phyloP scores from a whole-genome alignment of 495 filamentous ascomycete species.

The Wilcoxina mikolae region DNA sequence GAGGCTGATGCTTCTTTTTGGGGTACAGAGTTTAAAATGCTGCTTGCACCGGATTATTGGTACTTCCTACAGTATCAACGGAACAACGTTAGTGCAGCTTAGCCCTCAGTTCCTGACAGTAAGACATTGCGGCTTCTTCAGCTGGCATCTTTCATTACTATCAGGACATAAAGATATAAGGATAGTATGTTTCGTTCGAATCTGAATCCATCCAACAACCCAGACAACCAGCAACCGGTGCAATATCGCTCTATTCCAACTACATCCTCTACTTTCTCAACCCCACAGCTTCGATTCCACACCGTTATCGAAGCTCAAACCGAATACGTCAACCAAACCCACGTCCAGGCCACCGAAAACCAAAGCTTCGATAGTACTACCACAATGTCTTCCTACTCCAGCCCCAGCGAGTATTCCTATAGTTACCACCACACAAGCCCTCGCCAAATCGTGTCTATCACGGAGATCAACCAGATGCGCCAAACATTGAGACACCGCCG shows the following conservation, averaged over 20 bases:
- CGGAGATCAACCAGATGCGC: slow-evolving; percentile 38
- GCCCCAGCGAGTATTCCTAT: background rate
- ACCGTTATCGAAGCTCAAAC: background rate
- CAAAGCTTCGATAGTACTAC: background rate
- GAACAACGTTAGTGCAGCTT: no score
- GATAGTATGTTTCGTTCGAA: background rate
- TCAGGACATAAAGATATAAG: no score
- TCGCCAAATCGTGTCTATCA: background rate
- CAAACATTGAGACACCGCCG: slow-evolving; percentile 45
- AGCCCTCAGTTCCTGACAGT: background rate
- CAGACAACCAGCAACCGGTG: background rate
- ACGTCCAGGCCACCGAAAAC: background rate
- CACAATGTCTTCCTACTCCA: background rate
- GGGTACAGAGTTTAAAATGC: no score
- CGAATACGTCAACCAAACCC: background rate
- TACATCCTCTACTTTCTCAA: background rate
- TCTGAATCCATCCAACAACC: background rate
- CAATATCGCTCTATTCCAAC: background rate
- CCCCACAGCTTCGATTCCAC: background rate
- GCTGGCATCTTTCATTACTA: no score
- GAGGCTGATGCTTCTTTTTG: no score
- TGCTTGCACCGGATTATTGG: no score
- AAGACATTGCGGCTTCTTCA: background rate
- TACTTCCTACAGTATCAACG: no score
- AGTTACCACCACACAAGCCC: background rate